Base-by-base conservation (phyloP, 2,329 filamentous ascomycete species). In the Ceratocystis cacaofunesta region DNA sequence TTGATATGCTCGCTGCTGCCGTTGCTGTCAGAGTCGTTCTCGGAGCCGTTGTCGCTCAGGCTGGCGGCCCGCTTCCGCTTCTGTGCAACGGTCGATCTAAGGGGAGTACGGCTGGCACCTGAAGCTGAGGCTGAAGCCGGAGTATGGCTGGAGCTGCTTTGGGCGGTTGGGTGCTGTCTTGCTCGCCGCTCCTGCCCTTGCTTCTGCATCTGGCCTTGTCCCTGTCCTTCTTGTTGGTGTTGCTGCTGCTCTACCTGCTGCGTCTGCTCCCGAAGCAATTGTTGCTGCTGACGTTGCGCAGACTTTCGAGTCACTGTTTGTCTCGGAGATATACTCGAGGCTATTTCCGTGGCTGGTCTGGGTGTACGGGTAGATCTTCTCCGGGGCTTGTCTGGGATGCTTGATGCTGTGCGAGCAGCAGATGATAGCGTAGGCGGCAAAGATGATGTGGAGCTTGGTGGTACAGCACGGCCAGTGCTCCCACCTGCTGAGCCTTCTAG, bases 11-110 rank as follows among this genome's bases (percentile, higher is more conserved):
- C 7, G 15, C 28, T n/a, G 52, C 52, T n/a, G 15, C 6, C 5
- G 22, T 64, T 44, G 22, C 61, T 50, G 28, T 66, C 63, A 46
- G 36, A 48, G 46, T 68, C 68, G 61, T 62, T 36, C 1, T 61
- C 65, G 44, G 25, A 32, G 17, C 1, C 43, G 22, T 57, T n/a
- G 28, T 48, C 43, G 36, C 36, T 41, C n/a, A 52, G 10, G 22
- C 41, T 17, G n/a, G 12, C 43, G 12, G 28, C 52, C 15, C 48
- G 64, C 60, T 65, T 65, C 6, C 46, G 57, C 28, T 43, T 58
- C 41, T n/a, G 64, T 44, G 60, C 30, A n/a, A 19, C 52, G 12
- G 41, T 19, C 30, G 60, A 62, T 46, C 22, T 62, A 46, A 62
- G 60, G 22, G 60, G 60, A 25, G 60, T 48, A 5, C 60, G 60